phyloP scores from a whole-genome alignment of 495 filamentous ascomycete species.

The Lophium mytilinum region DNA sequence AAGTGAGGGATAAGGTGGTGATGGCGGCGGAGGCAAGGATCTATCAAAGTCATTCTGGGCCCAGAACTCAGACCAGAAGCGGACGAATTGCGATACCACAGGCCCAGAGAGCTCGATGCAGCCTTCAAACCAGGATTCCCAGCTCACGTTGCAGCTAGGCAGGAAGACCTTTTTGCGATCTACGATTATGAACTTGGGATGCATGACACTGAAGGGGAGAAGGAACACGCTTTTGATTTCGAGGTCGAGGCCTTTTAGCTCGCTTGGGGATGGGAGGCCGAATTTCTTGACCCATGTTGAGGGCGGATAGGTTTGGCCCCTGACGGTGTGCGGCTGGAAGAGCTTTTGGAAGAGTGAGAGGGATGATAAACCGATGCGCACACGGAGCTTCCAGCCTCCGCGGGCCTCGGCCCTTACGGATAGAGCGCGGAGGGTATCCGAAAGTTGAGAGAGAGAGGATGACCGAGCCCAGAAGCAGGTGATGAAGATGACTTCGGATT shows the following conservation, averaged over 20 bases:
- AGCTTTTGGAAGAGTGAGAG: slow-evolving; percentile 59
- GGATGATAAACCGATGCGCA: slow-evolving; percentile 61
- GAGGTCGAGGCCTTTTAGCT: slow-evolving; percentile 52
- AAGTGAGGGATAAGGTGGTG: slow-evolving; percentile 52
- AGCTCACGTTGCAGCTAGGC: slow-evolving; percentile 68
- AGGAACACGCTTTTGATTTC: slow-evolving; percentile 63
- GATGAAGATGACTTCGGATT: slow-evolving; percentile 58
- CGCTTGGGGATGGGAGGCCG: slow-evolving; percentile 47
- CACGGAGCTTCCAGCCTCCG: slow-evolving; percentile 34
- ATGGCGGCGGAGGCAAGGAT: slow-evolving; percentile 9
- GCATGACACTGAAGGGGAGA: slow-evolving; percentile 65
- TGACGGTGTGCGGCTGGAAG: slow-evolving; percentile 48
- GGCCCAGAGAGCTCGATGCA: slow-evolving; percentile 53
- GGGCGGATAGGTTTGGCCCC: slow-evolving; percentile 51
- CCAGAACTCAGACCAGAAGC: slow-evolving; percentile 56
- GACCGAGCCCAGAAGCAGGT: slow-evolving; percentile 73
- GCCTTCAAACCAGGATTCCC: slow-evolving; percentile 69
- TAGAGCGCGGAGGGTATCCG: slow-evolving; percentile 42
- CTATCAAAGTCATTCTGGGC: neutral
- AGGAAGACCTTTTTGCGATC: slow-evolving; percentile 53
- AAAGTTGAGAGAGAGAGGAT: slow-evolving; percentile 42
- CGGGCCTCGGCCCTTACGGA: slow-evolving; percentile 34
- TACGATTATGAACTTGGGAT: slow-evolving; percentile 66
- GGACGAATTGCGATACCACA: slow-evolving; percentile 44
- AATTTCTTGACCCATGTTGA: slow-evolving; percentile 47